A percentile compares a stretch with the other conserved stretches of the same genome.
phyloP scores from a whole-genome alignment of 768 basidiomycete genomes.

The Tricholoma saponaceum region DNA sequence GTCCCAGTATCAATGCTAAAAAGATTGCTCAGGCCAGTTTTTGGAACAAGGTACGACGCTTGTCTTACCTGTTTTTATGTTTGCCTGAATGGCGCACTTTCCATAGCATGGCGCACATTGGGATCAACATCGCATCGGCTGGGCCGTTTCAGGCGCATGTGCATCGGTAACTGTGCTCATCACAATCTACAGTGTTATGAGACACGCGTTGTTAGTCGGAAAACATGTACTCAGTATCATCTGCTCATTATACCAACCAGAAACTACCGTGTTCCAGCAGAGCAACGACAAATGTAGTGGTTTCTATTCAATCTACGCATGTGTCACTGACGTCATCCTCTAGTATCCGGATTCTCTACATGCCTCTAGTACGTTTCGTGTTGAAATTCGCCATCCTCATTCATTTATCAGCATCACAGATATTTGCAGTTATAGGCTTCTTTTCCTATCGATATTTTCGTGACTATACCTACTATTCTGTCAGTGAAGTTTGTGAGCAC shows the following conservation, averaged over 20 bases:
- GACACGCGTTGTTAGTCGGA: background rate
- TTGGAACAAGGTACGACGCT: background rate
- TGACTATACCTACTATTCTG: background rate
- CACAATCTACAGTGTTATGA: background rate
- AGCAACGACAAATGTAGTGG: background rate
- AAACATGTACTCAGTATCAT: background rate
- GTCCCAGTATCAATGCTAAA: background rate
- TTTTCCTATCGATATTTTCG: background rate
- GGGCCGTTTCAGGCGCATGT: background rate
- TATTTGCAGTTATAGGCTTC: background rate
- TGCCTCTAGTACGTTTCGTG: background rate
- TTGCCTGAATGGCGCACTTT: background rate
- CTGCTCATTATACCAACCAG: background rate
- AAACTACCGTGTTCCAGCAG: background rate
- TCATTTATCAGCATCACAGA: background rate
- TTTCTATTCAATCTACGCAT: background rate
- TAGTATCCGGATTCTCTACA: background rate
- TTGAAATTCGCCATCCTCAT: background rate
- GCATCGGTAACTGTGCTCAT: background rate
- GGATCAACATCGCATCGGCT: background rate
- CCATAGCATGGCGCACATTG: background rate
- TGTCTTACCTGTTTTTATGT: background rate
- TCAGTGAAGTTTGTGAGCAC: background rate
- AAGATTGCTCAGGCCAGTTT: background rate
- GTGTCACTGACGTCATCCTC: background rate